Base-by-base conservation (phyloP, 768 basidiomycete species). In the Termitomyces sp. region DNA sequence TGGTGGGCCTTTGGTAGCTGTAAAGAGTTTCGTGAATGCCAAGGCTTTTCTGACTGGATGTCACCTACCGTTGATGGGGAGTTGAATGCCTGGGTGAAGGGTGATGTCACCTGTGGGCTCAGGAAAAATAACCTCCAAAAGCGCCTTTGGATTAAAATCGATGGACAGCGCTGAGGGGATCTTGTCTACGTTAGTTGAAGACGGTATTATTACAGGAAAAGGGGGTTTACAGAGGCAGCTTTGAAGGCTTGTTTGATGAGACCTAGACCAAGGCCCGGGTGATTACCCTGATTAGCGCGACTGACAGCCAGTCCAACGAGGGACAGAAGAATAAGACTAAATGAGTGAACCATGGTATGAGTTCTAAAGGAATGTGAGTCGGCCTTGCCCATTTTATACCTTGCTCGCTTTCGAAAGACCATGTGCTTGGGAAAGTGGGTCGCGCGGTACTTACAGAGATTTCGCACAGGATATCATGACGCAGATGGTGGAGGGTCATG, bases 1-100 rank as follows among this genome's bases (percentile, higher is more conserved):
- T 51, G 75, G 75, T 1, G 73, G 75, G 0, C 69, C 69, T 1
- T 65, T 73, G 19, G 77, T 76, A 12, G 65, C 77, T 78, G 54
- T n/a, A 41, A 17, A 5, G 19, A 38, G 10, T 34, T n/a, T 12
- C 31, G 40, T 19, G 21, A 38, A 25, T 25, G 27, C 29, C 29
- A 29, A 29, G 29, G 29, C n/a, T 14, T 50, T 29, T 47, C 59
- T 60, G 31, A 14, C 9, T 31, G 4, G 38, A 32, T 37, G 27
- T 37, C 40, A 54, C 54, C n/a, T 21, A 61, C 60, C 46, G 38
- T 65, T 61, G 6, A 59, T 51, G 5, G 62, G 62, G 27, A 63
- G 51, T 19, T 63, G 63, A 34, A 68, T 62, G 34, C 68, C 68
- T 55, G 68, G 67, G 40, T 66, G 61, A 41, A 71, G 64, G n/a